Base-by-base conservation (phyloP, 2,329 filamentous ascomycete species). In the Byssochlamys sp. region DNA sequence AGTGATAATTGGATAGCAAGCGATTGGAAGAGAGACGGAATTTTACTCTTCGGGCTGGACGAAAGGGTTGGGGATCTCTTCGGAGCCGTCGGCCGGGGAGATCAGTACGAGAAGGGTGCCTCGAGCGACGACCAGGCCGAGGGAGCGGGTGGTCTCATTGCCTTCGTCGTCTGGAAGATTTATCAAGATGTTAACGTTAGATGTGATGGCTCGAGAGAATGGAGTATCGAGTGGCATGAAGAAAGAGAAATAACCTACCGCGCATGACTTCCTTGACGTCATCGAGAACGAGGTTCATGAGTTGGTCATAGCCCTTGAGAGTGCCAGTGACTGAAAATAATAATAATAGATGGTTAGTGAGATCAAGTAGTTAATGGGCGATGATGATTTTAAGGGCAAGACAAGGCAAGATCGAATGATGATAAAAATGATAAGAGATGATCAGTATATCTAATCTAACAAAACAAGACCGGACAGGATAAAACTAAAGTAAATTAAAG, bases 271-370 rank as follows among this genome's bases (percentile, higher is more conserved):
- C 94, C 72, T 94, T 86, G 55, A 95, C 92, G 65, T 97, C 89
- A 69, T 97, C 94, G 57, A 99, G 80, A 27, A 99, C 94, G 61
- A 99, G 81, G 73, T 99, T 99, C 91, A 97, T 97, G 60, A 99
- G 81, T 67, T 94, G 91, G 72, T 99, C 94, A 73, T 91, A 97
- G 61, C 94, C 94, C 75, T 97, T 97, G 49, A 99, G 80, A 1
- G 85, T 90, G 55, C 94, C 94, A 54, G 85, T 87, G 57, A 96
- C 92, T 96, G 68, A 7, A 3, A 7, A 25, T 3, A 4, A n/a
- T 50, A 27, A 35, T 62, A 19, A 19, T 50, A 61, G 55, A 11
- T 19, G 26, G 56, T 55, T 53, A 57, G 26, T 56, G 54, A 58
- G 27, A 19, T 19, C 19, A 19, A 19, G 19, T 19, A 19, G 19